Conservation (phyloP, 305 asterid genomes). For the Fraxinus sp. region DNA sequence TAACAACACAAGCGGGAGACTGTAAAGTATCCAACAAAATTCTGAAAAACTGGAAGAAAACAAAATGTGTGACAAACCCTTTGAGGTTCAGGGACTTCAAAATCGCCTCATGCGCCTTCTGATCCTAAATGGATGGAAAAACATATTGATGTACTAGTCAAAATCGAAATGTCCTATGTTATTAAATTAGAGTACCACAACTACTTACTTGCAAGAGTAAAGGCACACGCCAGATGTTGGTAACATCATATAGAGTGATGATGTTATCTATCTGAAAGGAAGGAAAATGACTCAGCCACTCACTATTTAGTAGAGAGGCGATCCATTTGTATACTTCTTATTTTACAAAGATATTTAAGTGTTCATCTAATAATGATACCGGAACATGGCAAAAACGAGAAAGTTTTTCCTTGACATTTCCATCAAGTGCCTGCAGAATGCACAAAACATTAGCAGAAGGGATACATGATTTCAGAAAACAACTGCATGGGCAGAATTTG, state of each 20-base stretch:
- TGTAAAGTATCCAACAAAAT: conserved; percentile 3
- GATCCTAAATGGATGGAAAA: conserved; percentile 52
- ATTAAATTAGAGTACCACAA: conserved; percentile 19
- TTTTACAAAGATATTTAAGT: conserved; percentile 2
- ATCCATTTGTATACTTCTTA: conserved; percentile 14
- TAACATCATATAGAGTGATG: conserved; percentile 68
- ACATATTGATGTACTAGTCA: background rate
- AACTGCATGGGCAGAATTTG: background rate
- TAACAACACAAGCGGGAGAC: conserved; percentile 12
- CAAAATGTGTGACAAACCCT: conserved; percentile 46
- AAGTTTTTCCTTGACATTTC: conserved; percentile 70
- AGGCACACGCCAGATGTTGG: conserved; percentile 91
- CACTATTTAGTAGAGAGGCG: background rate
- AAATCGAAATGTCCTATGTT: background rate
- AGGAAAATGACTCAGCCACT: conserved; percentile 16
- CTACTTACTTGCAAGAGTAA: conserved; percentile 69
- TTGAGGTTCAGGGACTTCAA: conserved; percentile 66
- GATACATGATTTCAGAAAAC: background rate
- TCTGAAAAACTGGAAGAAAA: background rate
- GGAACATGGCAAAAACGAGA: conserved; percentile 88
- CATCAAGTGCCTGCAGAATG: conserved; percentile 70
- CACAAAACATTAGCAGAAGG: conserved; percentile 26
- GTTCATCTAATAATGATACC: conserved; percentile 39
- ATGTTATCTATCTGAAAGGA: conserved; percentile 58
- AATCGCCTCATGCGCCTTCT: conserved; percentile 91